Percentiles rank a stretch among this genome's conserved stretches.
These are phyloP conservation scores for Metarhizium robertsii DNA, from an alignment of 2,329 filamentous ascomycete species.

Conservation along the genomic window DNA sequence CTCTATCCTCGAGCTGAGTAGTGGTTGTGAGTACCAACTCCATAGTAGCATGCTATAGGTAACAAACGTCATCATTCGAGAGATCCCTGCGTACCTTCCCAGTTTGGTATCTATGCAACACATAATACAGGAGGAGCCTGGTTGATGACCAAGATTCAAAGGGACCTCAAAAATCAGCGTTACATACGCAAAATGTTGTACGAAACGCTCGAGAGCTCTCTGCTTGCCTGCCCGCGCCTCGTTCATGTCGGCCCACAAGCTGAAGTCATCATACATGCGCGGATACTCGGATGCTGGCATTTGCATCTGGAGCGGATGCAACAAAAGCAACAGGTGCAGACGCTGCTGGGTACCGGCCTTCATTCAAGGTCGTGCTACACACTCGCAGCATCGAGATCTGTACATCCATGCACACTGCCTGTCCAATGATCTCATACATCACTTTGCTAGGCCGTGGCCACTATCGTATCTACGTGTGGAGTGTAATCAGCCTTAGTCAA, in stretches of 20 bases:
- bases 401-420: neutral
- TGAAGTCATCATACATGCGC: neutral
- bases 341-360: neutral
- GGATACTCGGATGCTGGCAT: neutral
- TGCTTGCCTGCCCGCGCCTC: neutral
- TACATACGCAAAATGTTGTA: neutral
- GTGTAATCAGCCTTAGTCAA: neutral
- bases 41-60: no score
- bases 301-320: neutral
- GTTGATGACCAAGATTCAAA: neutral
- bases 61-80: neutral
- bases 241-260: neutral
- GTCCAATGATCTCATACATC: neutral
- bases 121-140: neutral
- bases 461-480: neutral
- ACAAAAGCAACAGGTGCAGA: neutral
- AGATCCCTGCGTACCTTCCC: neutral
- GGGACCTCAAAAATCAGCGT: neutral
- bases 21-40: no score
- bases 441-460: neutral
- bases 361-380: slow-evolving; percentile 12
- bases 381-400: slow-evolving; percentile 18
- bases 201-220: neutral
- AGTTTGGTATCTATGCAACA: neutral
- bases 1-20: neutral